phyloP scores from a whole-genome alignment of 495 filamentous ascomycete genomes.

The Corynascus novoguineensis region DNA sequence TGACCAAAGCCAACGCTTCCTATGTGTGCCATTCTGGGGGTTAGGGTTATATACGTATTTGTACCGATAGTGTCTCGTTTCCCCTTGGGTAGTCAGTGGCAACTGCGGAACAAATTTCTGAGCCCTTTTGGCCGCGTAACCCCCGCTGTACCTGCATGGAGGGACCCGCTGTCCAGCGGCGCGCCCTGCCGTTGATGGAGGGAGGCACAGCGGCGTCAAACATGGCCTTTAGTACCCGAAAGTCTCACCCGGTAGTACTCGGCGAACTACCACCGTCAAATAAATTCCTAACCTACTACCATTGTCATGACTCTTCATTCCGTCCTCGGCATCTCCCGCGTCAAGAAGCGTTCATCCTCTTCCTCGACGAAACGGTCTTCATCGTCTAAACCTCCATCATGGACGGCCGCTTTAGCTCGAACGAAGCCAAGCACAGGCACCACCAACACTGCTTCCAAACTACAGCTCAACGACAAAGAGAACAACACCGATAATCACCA shows the following conservation, averaged over 20 bases:
- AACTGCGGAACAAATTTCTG: too few relatives aligned
- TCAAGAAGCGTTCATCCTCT: slow-evolving; percentile 37
- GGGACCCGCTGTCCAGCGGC: neutral
- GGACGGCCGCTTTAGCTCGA: slow-evolving; percentile 43
- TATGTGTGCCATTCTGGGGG: too few relatives aligned
- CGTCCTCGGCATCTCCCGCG: slow-evolving; percentile 35
- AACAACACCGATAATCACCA: slow-evolving; percentile 41
- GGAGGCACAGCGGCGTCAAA: too few relatives aligned
- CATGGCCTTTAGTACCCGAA: too few relatives aligned
- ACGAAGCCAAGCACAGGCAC: slow-evolving; percentile 46
- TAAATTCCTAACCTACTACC: neutral
- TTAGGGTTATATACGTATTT: too few relatives aligned
- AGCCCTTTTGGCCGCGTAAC: too few relatives aligned
- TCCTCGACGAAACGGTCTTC: slow-evolving; percentile 30
- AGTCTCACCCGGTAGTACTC: too few relatives aligned
- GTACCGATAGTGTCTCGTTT: too few relatives aligned
- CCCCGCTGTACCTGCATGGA: neutral
- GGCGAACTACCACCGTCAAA: neutral
- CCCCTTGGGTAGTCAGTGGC: neutral
- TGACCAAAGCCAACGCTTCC: too few relatives aligned
- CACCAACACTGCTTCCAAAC: slow-evolving; percentile 26
- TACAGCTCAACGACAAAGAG: too few relatives aligned
- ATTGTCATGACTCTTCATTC: slow-evolving; percentile 28
- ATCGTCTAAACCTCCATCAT: slow-evolving; percentile 24
- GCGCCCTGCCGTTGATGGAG: neutral